Evolutionary conservation across 345 rosid species (phyloP).

Genomic region (Syzygium aqueum): DNA sequence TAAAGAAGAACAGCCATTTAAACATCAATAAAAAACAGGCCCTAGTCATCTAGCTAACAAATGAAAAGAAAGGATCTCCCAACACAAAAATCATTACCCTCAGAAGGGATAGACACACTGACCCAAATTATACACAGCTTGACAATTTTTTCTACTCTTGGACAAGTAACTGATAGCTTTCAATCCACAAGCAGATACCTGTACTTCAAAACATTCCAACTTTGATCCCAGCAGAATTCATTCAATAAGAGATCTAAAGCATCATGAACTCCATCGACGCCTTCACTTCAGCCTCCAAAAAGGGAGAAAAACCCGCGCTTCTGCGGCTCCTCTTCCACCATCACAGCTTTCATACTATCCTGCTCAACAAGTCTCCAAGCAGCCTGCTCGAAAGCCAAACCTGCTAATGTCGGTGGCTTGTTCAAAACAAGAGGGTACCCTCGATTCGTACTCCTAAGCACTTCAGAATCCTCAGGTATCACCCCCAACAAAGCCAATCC

Average conservation of each 20-base stretch:
- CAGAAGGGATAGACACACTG: neutral
- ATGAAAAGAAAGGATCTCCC: neutral
- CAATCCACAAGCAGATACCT: neutral
- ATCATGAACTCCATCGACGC: neutral
- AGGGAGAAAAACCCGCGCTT: slow-evolving; percentile 83
- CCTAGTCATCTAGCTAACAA: neutral
- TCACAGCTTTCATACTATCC: slow-evolving; percentile 94
- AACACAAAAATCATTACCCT: neutral
- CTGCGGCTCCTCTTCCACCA: slow-evolving; percentile 94
- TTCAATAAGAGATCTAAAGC: neutral
- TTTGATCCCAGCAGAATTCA: neutral
- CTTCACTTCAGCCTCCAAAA: slow-evolving; percentile 51
- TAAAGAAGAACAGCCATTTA: neutral
- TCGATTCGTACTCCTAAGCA: slow-evolving; percentile 79
- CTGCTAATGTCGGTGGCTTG: slow-evolving; percentile 89
- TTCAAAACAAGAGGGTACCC: slow-evolving; percentile 88
- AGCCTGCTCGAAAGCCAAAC: slow-evolving; percentile 94
- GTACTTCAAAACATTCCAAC: neutral
- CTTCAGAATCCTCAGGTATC: slow-evolving; percentile 92
- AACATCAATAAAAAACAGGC: neutral
- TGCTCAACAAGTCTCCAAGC: slow-evolving; percentile 99
- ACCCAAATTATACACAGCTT: neutral
- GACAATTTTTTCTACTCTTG: neutral
- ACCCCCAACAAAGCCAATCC: slow-evolving; percentile 75
- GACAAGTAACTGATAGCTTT: neutral